Base-by-base conservation (phyloP, 257 asterid genomes). In the Gentiana dahurica region DNA sequence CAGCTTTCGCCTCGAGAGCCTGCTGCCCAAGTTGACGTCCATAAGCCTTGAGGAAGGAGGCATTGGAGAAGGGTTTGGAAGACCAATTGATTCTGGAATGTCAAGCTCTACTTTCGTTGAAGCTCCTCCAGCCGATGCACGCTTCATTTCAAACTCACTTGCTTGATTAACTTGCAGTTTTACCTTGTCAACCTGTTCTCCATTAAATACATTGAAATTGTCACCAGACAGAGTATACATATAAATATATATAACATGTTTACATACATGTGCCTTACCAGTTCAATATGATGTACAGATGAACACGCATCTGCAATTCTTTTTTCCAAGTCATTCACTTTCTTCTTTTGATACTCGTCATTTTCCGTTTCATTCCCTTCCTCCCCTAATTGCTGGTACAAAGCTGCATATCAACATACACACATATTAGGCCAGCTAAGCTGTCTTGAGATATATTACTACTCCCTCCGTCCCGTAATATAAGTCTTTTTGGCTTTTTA, bases 61-160 rank as follows among this genome's bases (percentile, higher is more conserved):
- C 61, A 54, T 69, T 36, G 77, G 74, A 56, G 73, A 69, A 1
- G 87, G 77, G 37, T 81, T 51, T 8, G 59, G 68, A 51, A 91
- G 71, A n/a, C 98, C 98, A 57, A 91, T 50, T 11, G 98, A 91
- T 76, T 91, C 98, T 2, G 98, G 98, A 65, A 91, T 91, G 77
- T 91, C 98, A n/a, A 91, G 94, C 61, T 79, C 78, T 13, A 77
- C 78, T n/a, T 53, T 74, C 67, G 65, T 72, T 43, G 95, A 78
- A 59, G 94, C 87, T 57, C 24, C 24, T 3, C 87, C 92, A 2
- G 75, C 83, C 12, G 77, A 72, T 24, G 86, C 85, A 53, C 83
- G 82, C 74, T 79, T 91, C 71, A 81, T 77, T 52, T 84, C 92
- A 4, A 65, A 62, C 63, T 81, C 92, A 9, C 74, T 81, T 66